phyloP scores from a whole-genome alignment of 768 basidiomycete species.

The Austroboletus festivus region DNA sequence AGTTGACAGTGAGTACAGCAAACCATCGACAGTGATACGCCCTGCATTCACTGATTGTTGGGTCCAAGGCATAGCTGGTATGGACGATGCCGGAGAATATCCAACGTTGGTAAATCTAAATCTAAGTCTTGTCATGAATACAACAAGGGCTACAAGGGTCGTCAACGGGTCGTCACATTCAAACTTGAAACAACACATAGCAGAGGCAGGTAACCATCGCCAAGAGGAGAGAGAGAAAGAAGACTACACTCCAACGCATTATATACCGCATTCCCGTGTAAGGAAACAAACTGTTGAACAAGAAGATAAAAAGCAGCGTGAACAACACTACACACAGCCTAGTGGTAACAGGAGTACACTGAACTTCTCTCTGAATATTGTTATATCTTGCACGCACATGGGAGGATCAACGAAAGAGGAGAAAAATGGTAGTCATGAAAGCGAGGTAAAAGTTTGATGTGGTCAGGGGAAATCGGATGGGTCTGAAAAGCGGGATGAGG shows the following conservation, averaged over 20 bases:
- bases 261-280: background rate
- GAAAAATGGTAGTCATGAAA: background rate
- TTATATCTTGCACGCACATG: conserved; percentile 14
- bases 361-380: too few species aligned
- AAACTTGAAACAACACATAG: background rate
- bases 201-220: too few species aligned
- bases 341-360: conserved; percentile 20
- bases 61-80: too few species aligned
- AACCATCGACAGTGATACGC: too few species aligned
- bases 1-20: too few species aligned
- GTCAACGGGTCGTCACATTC: background rate
- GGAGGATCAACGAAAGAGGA: conserved; percentile 2
- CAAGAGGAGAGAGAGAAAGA: background rate
- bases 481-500: background rate
- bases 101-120: background rate
- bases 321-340: conserved; percentile 14
- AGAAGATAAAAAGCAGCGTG: conserved; percentile 3
- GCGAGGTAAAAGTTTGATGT: background rate
- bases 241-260: conserved; percentile 5
- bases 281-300: too few species aligned
- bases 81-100: too few species aligned
- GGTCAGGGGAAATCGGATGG: background rate
- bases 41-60: too few species aligned
- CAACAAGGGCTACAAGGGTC: conserved; percentile 9
- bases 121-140: conserved; percentile 8